Conservation (phyloP, 2,329 filamentous ascomycete species). For the Penicillium crustosum region DNA sequence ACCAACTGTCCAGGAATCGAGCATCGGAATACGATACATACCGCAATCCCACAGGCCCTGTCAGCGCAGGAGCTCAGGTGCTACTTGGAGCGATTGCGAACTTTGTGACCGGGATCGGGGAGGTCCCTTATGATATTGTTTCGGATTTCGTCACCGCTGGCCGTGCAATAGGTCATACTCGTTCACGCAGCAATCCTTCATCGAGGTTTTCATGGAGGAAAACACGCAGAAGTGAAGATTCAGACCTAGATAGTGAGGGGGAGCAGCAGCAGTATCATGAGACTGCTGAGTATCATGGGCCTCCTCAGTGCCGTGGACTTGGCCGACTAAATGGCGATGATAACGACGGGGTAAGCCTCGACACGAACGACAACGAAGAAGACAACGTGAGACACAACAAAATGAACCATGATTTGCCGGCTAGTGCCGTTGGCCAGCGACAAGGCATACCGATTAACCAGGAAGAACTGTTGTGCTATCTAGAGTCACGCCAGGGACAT, state of each 20-base stretch:
- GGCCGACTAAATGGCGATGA: neutral
- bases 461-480: constrained; percentile 10
- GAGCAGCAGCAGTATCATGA: neutral
- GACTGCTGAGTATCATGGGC: neutral
- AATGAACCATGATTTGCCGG: neutral
- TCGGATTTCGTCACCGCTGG: constrained; percentile 53
- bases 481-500: neutral
- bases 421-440: neutral
- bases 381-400: neutral
- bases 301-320: neutral
- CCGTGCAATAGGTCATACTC: constrained; percentile 47
- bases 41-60: constrained; percentile 74
- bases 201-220: neutral
- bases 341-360: neutral
- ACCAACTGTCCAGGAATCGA: constrained; percentile 44
- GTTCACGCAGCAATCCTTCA: constrained; percentile 51
- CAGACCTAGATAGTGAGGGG: constrained; percentile 4
- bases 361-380: neutral
- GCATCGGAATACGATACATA: constrained; percentile 72
- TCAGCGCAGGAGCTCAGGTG: constrained; percentile 73
- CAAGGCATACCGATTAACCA: constrained; percentile 16
- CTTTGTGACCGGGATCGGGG: constrained; percentile 79
- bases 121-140: constrained; percentile 59
- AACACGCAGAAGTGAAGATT: neutral
- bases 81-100: constrained; percentile 79